Conservation (phyloP, 176 grass and related monocot genomes). For the Tuctoria greenei region DNA sequence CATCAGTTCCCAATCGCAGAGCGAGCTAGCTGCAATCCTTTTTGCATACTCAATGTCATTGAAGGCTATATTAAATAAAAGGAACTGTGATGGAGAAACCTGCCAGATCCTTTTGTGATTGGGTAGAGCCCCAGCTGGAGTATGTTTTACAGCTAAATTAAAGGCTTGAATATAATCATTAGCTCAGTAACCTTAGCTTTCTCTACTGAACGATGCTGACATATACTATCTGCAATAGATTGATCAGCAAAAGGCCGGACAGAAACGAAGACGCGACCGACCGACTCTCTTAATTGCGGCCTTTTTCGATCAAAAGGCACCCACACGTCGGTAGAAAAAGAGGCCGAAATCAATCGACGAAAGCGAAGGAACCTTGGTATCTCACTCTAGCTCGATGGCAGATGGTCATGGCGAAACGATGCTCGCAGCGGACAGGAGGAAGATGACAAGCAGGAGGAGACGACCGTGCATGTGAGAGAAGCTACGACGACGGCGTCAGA, state of each 20-base stretch:
- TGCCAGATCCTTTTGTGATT: too few species aligned
- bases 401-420: constrained; percentile 29
- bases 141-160: too few species aligned
- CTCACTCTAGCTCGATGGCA: not conserved
- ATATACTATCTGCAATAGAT: not conserved
- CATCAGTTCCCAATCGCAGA: constrained; percentile 30
- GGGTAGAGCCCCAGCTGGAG: too few species aligned
- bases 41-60: too few species aligned
- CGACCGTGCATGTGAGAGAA: constrained; percentile 30
- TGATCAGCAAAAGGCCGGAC: not conserved
- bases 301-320: not conserved
- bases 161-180: constrained; percentile 1
- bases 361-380: constrained; percentile 8
- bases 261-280: not conserved
- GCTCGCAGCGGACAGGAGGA: constrained; percentile 24
- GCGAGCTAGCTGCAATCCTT: not conserved
- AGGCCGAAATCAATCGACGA: not conserved
- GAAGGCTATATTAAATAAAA: too few species aligned
- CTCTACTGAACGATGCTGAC: not conserved
- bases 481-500: constrained; percentile 6
- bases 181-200: not conserved
- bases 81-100: too few species aligned
- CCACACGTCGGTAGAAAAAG: not conserved
- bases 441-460: constrained; percentile 35
- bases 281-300: constrained; percentile 35